A percentile compares a stretch with the other conserved stretches of the same genome.
phyloP scores from a whole-genome alignment of 805 yeast genomes.

The Candida ortonii region DNA sequence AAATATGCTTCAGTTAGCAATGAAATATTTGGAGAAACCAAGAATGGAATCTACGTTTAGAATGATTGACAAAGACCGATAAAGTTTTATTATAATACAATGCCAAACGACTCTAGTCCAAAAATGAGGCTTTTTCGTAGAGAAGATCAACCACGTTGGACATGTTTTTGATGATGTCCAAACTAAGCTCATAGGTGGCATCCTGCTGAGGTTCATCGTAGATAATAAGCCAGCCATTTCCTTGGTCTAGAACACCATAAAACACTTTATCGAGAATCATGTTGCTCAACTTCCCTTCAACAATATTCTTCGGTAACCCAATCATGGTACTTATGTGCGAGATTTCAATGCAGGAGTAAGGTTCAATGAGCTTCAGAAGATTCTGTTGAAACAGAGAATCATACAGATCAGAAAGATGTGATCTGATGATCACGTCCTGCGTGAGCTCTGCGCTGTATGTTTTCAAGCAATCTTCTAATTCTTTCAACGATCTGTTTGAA shows the following conservation, averaged over 20 bases:
- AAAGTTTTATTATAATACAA: slow-evolving; percentile 4
- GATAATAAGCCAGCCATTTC: slow-evolving; percentile 93
- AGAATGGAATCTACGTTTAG: slow-evolving; percentile 40
- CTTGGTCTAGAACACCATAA: slow-evolving; percentile 95
- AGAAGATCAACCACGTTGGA: slow-evolving; percentile 84
- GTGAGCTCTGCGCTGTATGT: slow-evolving; percentile 72
- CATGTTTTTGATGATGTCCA: slow-evolving; percentile 84
- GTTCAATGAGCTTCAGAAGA: slow-evolving; percentile 90
- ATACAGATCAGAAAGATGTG: slow-evolving; percentile 89
- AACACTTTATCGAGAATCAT: slow-evolving; percentile 96
- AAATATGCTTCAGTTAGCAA: slow-evolving; percentile 56
- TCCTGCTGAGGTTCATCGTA: slow-evolving; percentile 88
- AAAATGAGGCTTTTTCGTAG: slow-evolving; percentile 87
- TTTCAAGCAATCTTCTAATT: slow-evolving; percentile 80
- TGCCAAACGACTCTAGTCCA: slow-evolving; percentile 46
- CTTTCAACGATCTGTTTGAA: slow-evolving; percentile 83
- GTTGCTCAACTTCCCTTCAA: slow-evolving; percentile 91
- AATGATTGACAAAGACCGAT: slow-evolving; percentile 2
- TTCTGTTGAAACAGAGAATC: slow-evolving; percentile 92
- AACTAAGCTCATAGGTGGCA: slow-evolving; percentile 81
- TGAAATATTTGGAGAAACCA: slow-evolving; percentile 24
- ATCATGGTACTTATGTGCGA: slow-evolving; percentile 83
- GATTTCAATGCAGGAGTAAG: slow-evolving; percentile 93
- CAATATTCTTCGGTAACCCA: slow-evolving; percentile 81
- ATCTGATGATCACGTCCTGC: slow-evolving; percentile 81